Conservation (phyloP, 768 basidiomycete species). For the Leucocoprinus leucothites region DNA sequence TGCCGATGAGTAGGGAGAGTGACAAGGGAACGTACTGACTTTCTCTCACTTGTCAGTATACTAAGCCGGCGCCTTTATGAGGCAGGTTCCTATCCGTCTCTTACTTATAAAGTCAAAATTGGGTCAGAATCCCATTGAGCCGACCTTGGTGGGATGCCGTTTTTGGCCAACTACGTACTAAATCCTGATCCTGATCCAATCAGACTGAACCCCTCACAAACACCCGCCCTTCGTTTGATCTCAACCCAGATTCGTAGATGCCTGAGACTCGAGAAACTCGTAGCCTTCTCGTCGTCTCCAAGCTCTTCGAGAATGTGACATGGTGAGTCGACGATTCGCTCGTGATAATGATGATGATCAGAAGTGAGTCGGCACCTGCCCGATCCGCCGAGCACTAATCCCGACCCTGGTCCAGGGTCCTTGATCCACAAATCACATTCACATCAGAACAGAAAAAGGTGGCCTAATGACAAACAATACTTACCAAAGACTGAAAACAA, state of each 20-base stretch:
- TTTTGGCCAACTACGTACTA: slow-evolving; percentile 9
- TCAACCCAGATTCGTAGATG: neutral
- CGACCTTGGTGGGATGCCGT: slow-evolving; percentile 9
- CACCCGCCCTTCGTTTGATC: neutral
- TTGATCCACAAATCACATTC: no score
- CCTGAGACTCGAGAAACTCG: neutral
- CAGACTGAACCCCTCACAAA: slow-evolving; percentile 2
- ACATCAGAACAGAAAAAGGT: no score
- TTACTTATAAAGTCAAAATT: slow-evolving; percentile 7
- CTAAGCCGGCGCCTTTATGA: slow-evolving; percentile 18
- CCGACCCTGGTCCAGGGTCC: no score
- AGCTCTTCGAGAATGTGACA: neutral
- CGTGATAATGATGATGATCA: neutral
- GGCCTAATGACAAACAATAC: no score
- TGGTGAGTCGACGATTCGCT: neutral
- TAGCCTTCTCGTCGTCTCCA: neutral
- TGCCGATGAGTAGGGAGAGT: slow-evolving; percentile 26
- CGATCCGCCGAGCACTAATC: no score
- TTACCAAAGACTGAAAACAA: no score
- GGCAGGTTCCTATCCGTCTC: slow-evolving; percentile 14
- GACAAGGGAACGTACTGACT: slow-evolving; percentile 16
- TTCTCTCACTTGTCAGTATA: slow-evolving; percentile 8
- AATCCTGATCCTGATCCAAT: slow-evolving; percentile 14
- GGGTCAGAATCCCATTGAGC: slow-evolving; percentile 15
- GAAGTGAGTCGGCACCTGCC: neutral